Percentiles rank a stretch among this genome's conserved stretches.
phyloP scores from a whole-genome alignment of 1,139 yeast species.

The Meyerozyma smithsonii region DNA sequence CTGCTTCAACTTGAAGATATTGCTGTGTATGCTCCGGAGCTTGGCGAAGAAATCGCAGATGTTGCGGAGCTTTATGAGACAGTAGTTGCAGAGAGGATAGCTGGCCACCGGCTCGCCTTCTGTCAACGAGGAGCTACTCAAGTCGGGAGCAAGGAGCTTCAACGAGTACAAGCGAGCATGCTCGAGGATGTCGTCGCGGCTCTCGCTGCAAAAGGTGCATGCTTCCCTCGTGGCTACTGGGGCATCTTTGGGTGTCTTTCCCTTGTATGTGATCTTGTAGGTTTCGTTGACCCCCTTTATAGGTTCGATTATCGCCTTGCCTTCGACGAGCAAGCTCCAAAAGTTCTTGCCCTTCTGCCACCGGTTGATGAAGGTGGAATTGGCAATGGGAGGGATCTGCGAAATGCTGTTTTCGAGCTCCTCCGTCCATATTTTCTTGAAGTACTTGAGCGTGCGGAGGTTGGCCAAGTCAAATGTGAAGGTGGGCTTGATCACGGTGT shows the following conservation, averaged over 20 bases:
- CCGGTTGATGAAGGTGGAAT: constrained; percentile 35
- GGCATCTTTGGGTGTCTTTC: constrained; percentile 8
- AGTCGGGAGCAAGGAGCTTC: constrained; percentile 34
- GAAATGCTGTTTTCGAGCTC: constrained; percentile 67
- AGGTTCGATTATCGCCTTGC: constrained; percentile 81
- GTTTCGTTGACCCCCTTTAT: constrained; percentile 78
- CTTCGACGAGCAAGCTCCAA: constrained; percentile 68
- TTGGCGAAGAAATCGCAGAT: constrained; percentile 77
- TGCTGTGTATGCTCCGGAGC: constrained; percentile 57
- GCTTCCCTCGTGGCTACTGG: constrained; percentile 63
- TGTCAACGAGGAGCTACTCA: constrained; percentile 6
- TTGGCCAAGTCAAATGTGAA: constrained; percentile 35
- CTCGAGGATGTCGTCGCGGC: constrained; percentile 60
- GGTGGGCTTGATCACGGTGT: constrained; percentile 28
- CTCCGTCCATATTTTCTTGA: constrained; percentile 62
- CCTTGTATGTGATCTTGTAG: constrained; percentile 35
- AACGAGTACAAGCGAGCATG: constrained; percentile 75
- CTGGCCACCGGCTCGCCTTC: constrained; percentile 25
- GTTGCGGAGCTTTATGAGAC: constrained; percentile 73
- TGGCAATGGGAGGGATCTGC: constrained; percentile 28
- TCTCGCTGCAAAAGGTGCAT: constrained; percentile 82
- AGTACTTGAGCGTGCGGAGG: constrained; percentile 54
- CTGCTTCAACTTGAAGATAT: constrained; percentile 37
- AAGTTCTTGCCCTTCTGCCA: constrained; percentile 50
- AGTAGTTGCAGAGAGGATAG: constrained; percentile 81